A percentile compares a stretch with the other conserved stretches of the same genome.
Conservation (phyloP, 805 yeast genomes). For the Isabelozyma gotoi region DNA sequence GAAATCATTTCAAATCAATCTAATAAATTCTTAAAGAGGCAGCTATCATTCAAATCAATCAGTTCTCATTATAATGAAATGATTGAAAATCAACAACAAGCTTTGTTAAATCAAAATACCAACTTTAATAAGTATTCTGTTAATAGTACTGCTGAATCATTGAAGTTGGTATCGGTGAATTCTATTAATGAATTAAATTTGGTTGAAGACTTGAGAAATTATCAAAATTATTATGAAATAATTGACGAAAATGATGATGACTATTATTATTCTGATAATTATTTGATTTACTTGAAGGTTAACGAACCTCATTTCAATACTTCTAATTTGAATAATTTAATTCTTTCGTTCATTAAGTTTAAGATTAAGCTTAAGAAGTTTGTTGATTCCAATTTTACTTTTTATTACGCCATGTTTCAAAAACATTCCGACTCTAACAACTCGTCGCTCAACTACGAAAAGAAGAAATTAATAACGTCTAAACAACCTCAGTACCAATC, state of each 20-base stretch:
- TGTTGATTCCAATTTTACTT: constrained; percentile 1
- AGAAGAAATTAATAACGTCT: not conserved
- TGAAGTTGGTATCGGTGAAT: not conserved
- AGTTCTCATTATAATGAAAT: constrained; percentile 2
- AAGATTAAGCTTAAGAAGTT: constrained; percentile 13
- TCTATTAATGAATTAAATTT: not conserved
- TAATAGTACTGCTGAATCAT: not conserved
- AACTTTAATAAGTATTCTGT: not conserved
- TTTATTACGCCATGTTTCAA: constrained; percentile 4
- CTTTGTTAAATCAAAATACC: not conserved
- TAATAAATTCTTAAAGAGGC: constrained; percentile 22
- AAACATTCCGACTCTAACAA: not conserved
- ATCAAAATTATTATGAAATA: not conserved
- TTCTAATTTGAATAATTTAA: constrained; percentile 15
- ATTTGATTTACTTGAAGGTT: constrained; percentile 19
- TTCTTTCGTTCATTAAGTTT: constrained; percentile 19
- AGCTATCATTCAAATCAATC: constrained; percentile 21
- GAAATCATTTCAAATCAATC: constrained; percentile 19
- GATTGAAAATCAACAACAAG: not conserved
- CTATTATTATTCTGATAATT: constrained; percentile 8
- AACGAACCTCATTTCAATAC: constrained; percentile 16
- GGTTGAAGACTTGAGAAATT: not conserved
- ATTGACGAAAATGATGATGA: constrained; percentile 5
- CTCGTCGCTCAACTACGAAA: not conserved
- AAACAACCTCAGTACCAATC: not conserved